These are phyloP conservation scores for Globisporangium radiosum DNA, from an alignment of 352 stramenopile genomes.

Conservation along the genomic window DNA sequence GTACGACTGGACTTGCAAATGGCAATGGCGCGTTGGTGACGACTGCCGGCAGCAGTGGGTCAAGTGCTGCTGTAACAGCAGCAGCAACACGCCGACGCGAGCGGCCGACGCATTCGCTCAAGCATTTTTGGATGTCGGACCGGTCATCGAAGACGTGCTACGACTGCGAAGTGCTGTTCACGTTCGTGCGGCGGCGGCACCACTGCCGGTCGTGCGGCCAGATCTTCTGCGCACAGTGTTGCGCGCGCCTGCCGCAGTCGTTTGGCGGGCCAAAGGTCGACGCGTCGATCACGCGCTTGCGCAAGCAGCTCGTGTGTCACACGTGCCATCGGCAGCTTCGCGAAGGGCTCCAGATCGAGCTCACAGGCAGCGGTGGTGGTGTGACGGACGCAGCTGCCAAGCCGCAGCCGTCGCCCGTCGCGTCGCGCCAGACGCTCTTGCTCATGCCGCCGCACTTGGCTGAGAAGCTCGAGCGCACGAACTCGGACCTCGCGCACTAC, in stretches of 20 bases:
- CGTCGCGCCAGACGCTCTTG: slow-evolving; percentile 42
- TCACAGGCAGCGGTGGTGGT: slow-evolving; percentile 30
- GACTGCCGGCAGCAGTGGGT: background rate
- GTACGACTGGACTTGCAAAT: too few relatives aligned
- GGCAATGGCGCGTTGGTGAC: background rate
- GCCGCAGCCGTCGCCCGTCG: slow-evolving; percentile 17
- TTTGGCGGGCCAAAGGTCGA: slow-evolving; percentile 73
- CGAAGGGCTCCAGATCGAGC: slow-evolving; percentile 73
- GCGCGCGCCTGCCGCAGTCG: slow-evolving; percentile 65
- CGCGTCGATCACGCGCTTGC: slow-evolving; percentile 61
- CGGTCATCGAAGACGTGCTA: slow-evolving; percentile 78
- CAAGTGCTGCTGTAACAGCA: background rate
- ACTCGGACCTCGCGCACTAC: slow-evolving; percentile 49
- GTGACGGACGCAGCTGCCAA: slow-evolving; percentile 27
- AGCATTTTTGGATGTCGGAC: slow-evolving; percentile 89
- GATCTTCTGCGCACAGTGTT: slow-evolving; percentile 83
- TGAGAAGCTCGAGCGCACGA: slow-evolving; percentile 56
- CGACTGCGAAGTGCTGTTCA: slow-evolving; percentile 80
- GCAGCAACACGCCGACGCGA: slow-evolving; percentile 22
- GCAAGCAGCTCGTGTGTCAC: slow-evolving; percentile 84
- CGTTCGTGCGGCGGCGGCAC: slow-evolving; percentile 70
- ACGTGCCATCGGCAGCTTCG: slow-evolving; percentile 76
- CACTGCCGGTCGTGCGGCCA: slow-evolving; percentile 83
- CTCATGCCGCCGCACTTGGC: slow-evolving; percentile 75
- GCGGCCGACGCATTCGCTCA: slow-evolving; percentile 55